Base-by-base conservation (phyloP, 495 filamentous ascomycete species). In the Xeromyces bisporus region DNA sequence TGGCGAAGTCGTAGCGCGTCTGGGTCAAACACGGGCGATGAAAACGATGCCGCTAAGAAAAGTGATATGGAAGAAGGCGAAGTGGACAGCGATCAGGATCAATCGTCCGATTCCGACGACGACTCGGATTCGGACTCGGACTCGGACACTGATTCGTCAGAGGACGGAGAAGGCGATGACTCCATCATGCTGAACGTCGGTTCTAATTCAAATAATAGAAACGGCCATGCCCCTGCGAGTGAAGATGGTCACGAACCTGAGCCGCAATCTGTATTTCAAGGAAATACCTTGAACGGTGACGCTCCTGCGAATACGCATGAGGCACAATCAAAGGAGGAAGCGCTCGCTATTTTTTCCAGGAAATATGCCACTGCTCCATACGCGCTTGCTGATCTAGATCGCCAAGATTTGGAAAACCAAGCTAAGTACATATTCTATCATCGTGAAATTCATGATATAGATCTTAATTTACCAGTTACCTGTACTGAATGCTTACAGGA, bases 401-500 rank as follows among this genome's bases (percentile, higher is more conserved):
- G 49, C 12, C 38, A 55, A 15, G 62, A 69, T 30, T 45, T 66
- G 33, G 49, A 59, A 27, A 36, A 43, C 1, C 58, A 65, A 37
- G 41, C 58, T 7, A 47, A 41, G 27, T 48, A 39, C 25, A 43
- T 67, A n/a, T 58, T 59, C 58, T 51, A 77, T 64, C 40, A 71
- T 63, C 45, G 65, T 50, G 44, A 74, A 49, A 44, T 75, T 56
- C 36, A 81, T 42, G 40, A 80, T 23, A 46, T 71, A 59, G 48
- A 84, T 55, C 53, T 71, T 51, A 50, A 77, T 61, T 31, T 71
- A 60, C 80, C 79, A 62, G 45, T 76, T 38, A 50, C 53, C 27
- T 69, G 51, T 25, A 48, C 46, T 14, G 60, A 63, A 32, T 69
- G 65, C 32, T 46, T 58, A 20, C 37, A 45, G 14, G 41, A 56